Evolutionary conservation across 148 eudicot genomes (phyloP).

Genomic region (Hydrangea macrophylla): DNA sequence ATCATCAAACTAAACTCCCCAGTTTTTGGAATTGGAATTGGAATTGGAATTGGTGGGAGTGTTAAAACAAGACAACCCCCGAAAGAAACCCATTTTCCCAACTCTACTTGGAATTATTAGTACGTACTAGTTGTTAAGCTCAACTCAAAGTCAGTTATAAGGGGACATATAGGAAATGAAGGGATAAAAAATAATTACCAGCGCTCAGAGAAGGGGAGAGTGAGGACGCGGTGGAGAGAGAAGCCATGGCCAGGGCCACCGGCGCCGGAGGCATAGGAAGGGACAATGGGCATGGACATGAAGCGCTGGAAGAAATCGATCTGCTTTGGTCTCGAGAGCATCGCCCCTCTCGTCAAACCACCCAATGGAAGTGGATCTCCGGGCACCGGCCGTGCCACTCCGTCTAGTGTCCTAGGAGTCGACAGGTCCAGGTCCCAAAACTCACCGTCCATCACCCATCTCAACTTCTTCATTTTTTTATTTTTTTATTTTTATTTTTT

Average conservation of each 20-base stretch:
- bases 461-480: conserved; percentile 51
- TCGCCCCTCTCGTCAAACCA: conserved; percentile 49
- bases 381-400: conserved; percentile 61
- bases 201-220: conserved; percentile 44
- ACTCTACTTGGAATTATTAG: neutral
- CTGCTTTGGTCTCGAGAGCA: conserved; percentile 67
- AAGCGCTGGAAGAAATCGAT: conserved; percentile 75
- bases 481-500: too few relatives aligned
- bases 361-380: conserved; percentile 61
- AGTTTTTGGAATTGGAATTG: too few relatives aligned
- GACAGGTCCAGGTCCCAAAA: conserved; percentile 79
- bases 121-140: too few relatives aligned
- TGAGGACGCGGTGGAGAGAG: conserved; percentile 61
- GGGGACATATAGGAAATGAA: too few relatives aligned
- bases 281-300: conserved; percentile 63
- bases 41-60: neutral
- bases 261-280: conserved; percentile 34
- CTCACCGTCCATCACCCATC: conserved; percentile 77
- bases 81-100: neutral
- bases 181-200: too few relatives aligned
- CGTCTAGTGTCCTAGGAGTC: conserved; percentile 69
- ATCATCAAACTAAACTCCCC: too few relatives aligned
- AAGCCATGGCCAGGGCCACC: conserved; percentile 26
- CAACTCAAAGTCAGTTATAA: too few relatives aligned
- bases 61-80: neutral